These are phyloP conservation scores for Candida odintsovae DNA, from an alignment of 805 yeast genomes.

Conservation along the genomic window DNA sequence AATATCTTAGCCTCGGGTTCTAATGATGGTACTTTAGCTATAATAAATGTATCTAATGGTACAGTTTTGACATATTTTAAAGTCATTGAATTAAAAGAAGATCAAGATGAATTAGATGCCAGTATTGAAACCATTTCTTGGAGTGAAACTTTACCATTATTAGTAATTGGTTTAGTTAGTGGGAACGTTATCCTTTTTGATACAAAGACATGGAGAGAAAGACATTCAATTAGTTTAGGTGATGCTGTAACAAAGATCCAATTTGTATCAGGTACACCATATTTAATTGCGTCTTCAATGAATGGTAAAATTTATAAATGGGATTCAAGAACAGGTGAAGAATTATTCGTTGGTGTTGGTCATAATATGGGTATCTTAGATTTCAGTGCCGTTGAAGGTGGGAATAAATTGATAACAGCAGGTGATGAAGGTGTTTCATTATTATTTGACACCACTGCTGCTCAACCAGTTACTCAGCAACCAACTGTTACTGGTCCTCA, in stretches of 20 bases:
- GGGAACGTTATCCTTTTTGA: slow-evolving; percentile 85
- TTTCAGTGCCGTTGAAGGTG: slow-evolving; percentile 63
- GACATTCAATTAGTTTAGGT: slow-evolving; percentile 62
- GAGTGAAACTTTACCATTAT: slow-evolving; percentile 56
- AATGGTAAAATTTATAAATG: slow-evolving; percentile 82
- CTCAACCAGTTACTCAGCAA: neutral
- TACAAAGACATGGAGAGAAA: slow-evolving; percentile 77
- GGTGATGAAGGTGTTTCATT: slow-evolving; percentile 96
- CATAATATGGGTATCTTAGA: slow-evolving; percentile 94
- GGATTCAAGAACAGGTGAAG: slow-evolving; percentile 84
- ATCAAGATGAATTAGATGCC: slow-evolving; percentile 55
- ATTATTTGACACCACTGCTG: slow-evolving; percentile 29
- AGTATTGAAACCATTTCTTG: slow-evolving; percentile 80
- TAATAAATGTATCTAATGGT: slow-evolving; percentile 76
- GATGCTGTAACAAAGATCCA: slow-evolving; percentile 81
- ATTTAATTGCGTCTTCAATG: slow-evolving; percentile 68
- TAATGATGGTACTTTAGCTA: slow-evolving; percentile 77
- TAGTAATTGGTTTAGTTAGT: slow-evolving; percentile 86
- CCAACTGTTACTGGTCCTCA: neutral
- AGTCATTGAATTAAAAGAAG: slow-evolving; percentile 52
- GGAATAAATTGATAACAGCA: slow-evolving; percentile 75
- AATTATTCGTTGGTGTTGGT: slow-evolving; percentile 75
- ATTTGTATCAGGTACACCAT: slow-evolving; percentile 54
- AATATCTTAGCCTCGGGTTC: slow-evolving; percentile 73
- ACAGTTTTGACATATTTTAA: slow-evolving; percentile 59